Percentiles rank a stretch among this genome's conserved stretches.
These are phyloP conservation scores for Dictyostelium citrinum DNA, from an alignment of 78 protist species.

Conservation along the genomic window DNA sequence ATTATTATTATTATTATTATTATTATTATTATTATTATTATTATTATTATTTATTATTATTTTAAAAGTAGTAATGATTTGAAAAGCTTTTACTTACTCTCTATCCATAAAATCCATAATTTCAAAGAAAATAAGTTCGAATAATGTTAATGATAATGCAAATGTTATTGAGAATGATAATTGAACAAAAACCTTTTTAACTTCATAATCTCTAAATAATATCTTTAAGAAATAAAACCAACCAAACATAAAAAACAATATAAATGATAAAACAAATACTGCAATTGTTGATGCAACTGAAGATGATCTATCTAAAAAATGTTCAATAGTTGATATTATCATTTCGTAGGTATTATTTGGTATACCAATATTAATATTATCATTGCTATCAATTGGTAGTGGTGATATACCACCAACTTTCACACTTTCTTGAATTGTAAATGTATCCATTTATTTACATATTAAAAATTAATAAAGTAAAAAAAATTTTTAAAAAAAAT, in stretches of 20 bases:
- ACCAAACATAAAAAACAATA: constrained; percentile 64
- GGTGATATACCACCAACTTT: not conserved
- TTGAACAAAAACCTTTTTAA: constrained; percentile 71
- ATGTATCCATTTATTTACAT: not conserved
- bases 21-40: too few species aligned
- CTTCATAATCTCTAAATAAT: constrained; percentile 78
- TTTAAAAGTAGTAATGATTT: too few species aligned
- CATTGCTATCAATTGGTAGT: not conserved
- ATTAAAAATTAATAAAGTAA: not conserved
- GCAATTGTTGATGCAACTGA: not conserved
- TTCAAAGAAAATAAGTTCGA: constrained; percentile 91
- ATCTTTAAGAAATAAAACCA: constrained; percentile 77
- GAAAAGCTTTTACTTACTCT: too few species aligned
- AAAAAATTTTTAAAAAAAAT: not conserved
- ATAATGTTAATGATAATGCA: constrained; percentile 84
- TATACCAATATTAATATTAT: not conserved
- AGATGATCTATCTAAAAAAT: not conserved
- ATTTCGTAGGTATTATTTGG: not conserved
- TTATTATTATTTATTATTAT: too few species aligned
- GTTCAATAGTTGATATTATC: not conserved
- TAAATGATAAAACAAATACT: constrained; percentile 39
- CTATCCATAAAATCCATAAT: constrained; percentile 81
- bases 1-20: too few species aligned
- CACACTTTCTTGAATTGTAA: not conserved
- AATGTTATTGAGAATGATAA: constrained; percentile 74